Evolutionary conservation across 106 monocot species (phyloP).

Genomic region (Iris macrosiphon): DNA sequence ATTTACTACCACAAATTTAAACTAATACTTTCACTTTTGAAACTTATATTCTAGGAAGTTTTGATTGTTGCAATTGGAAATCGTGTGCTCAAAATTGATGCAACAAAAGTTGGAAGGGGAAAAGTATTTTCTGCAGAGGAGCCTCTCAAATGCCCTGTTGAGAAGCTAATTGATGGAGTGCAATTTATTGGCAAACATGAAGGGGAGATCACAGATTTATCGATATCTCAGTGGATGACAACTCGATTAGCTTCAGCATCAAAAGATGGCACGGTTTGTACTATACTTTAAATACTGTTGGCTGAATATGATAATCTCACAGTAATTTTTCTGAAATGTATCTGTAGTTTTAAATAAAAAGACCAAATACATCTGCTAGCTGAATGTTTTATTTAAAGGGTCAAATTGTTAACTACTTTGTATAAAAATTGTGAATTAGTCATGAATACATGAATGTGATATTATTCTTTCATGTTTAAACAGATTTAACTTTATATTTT

Average conservation of each 20-base stretch:
- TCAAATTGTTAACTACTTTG: too few relatives aligned
- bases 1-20: too few relatives aligned
- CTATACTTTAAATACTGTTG: not conserved
- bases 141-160: conserved; percentile 65
- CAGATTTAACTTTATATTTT: too few relatives aligned
- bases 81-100: conserved; percentile 79
- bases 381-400: too few relatives aligned
- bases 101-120: conserved; percentile 75
- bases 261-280: conserved; percentile 92
- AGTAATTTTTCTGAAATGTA: too few relatives aligned
- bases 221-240: conserved; percentile 98
- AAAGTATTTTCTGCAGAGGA: conserved; percentile 72
- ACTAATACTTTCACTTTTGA: not conserved
- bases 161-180: conserved; percentile 76
- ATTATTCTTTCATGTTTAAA: too few relatives aligned
- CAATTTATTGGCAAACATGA: conserved; percentile 90
- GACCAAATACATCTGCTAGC: too few relatives aligned
- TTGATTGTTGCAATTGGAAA: conserved; percentile 80
- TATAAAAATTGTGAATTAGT: too few relatives aligned
- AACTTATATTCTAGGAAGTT: conserved; percentile 52
- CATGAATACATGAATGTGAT: too few relatives aligned
- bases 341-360: too few relatives aligned
- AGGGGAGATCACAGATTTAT: conserved; percentile 86
- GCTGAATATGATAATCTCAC: too few relatives aligned
- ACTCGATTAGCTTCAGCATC: conserved; percentile 94